Conservation (phyloP, 169 alveolate genomes). For the Eimeria sp. region DNA sequence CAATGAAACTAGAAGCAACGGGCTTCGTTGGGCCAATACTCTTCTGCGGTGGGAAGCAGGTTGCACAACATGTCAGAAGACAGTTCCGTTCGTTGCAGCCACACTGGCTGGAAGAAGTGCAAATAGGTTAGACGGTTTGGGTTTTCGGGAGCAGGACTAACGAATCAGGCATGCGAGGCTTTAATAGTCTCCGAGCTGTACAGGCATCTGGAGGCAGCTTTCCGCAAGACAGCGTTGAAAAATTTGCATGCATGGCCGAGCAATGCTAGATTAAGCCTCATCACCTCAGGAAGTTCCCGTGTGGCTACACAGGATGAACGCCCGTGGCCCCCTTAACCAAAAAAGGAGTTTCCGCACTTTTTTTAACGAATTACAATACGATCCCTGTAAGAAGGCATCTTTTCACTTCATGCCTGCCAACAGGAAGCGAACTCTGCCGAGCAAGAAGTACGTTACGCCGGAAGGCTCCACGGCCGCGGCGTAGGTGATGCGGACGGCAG, state of each 20-base stretch:
- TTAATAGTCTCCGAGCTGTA: neutral
- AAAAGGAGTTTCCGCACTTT: neutral
- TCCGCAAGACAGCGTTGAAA: neutral
- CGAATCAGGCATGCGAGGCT: neutral
- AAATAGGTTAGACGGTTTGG: neutral
- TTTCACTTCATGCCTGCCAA: neutral
- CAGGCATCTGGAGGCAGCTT: neutral
- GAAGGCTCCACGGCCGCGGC: slow-evolving; percentile 65
- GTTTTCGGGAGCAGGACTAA: neutral
- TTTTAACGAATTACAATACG: neutral
- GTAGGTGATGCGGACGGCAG: slow-evolving; percentile 53
- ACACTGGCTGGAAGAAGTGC: neutral
- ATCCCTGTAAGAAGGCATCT: neutral
- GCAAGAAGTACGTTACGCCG: neutral
- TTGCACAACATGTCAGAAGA: neutral
- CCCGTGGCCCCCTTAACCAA: neutral
- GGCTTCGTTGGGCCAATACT: neutral
- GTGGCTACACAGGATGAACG: neutral
- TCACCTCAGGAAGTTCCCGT: neutral
- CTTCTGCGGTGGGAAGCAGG: neutral
- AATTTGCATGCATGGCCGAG: neutral
- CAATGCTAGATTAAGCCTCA: neutral
- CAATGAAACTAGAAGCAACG: neutral
- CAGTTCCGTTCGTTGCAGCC: neutral
- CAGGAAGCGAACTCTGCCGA: slow-evolving; percentile 19